A percentile compares a stretch with the other conserved stretches of the same genome.
Evolutionary conservation across 2,329 filamentous ascomycete species (phyloP).

Genomic region (Sclerotinia borealis): DNA sequence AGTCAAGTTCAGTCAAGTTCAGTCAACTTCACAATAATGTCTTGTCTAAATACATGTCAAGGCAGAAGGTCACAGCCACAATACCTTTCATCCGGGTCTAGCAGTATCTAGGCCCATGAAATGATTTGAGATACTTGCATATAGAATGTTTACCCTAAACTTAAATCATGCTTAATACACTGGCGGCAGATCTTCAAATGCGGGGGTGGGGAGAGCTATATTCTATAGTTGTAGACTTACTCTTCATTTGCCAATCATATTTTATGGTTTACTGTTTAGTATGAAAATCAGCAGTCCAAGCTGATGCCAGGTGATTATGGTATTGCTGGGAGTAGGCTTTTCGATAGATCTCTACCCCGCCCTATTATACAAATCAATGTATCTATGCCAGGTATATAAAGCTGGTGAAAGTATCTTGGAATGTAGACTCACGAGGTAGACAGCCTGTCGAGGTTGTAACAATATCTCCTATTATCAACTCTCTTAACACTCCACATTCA

Average conservation of each 20-base stretch:
- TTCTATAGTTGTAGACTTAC: not conserved
- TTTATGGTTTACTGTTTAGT: not conserved
- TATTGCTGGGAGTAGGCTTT: not conserved
- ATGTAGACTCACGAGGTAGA: not conserved
- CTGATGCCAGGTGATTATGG: not conserved
- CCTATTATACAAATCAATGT: not conserved
- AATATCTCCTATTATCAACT: not conserved
- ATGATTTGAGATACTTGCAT: constrained; percentile 4
- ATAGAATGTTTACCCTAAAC: not conserved
- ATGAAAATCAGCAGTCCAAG: not conserved
- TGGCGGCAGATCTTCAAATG: too few relatives aligned
- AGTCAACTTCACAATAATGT: not conserved
- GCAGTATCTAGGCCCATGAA: not conserved
- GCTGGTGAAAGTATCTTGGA: not conserved
- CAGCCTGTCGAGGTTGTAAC: not conserved
- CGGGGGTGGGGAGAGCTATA: not conserved
- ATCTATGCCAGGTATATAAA: not conserved
- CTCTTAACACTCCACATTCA: not conserved
- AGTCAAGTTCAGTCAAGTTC: too few relatives aligned
- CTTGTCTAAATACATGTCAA: not conserved
- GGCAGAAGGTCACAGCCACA: not conserved
- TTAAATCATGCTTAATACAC: not conserved
- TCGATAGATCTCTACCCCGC: not conserved
- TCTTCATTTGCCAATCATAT: not conserved
- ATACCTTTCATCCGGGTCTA: not conserved